Percentiles rank a stretch among this genome's conserved stretches.
Conservation (phyloP, 2,329 filamentous ascomycete species). For the Plenodomus lindquistii region DNA sequence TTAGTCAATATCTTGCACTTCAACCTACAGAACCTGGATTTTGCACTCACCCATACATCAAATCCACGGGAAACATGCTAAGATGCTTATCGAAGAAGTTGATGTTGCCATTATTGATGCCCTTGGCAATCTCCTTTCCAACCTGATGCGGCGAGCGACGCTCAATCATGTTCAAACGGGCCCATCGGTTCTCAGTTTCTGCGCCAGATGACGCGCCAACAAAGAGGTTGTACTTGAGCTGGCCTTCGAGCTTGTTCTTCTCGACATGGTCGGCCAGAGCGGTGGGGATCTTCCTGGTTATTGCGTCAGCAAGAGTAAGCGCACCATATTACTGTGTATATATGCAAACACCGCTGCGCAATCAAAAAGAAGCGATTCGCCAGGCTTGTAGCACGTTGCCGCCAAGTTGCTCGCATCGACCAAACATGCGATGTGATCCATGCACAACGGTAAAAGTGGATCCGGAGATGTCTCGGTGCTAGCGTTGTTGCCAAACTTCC, state of each 20-base stretch:
- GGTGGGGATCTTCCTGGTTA: conserved; percentile 73
- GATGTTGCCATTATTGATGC: conserved; percentile 86
- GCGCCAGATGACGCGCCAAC: conserved; percentile 88
- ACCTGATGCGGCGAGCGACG: conserved; percentile 84
- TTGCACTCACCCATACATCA: conserved; percentile 67
- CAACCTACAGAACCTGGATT: background rate
- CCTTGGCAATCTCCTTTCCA: conserved; percentile 86
- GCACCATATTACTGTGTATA: background rate
- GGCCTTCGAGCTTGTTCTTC: conserved; percentile 79
- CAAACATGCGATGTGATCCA: conserved; percentile 6
- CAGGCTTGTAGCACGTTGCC: too few species aligned
- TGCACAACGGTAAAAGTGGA: conserved; percentile 13
- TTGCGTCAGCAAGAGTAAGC: conserved; percentile 3
- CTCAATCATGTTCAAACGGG: conserved; percentile 87
- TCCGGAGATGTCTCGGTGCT: conserved; percentile 31
- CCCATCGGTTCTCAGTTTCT: conserved; percentile 92
- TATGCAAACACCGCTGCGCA: background rate
- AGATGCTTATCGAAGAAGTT: conserved; percentile 94
- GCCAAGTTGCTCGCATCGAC: too few species aligned
- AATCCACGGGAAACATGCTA: conserved; percentile 86
- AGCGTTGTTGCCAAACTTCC: conserved; percentile 23
- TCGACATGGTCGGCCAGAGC: conserved; percentile 88
- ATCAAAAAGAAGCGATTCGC: background rate
- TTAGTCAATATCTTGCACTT: background rate
- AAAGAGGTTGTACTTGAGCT: conserved; percentile 85